Evolutionary conservation across 805 yeast genomes (phyloP).

Genomic region (Geotrichum ghanense): DNA sequence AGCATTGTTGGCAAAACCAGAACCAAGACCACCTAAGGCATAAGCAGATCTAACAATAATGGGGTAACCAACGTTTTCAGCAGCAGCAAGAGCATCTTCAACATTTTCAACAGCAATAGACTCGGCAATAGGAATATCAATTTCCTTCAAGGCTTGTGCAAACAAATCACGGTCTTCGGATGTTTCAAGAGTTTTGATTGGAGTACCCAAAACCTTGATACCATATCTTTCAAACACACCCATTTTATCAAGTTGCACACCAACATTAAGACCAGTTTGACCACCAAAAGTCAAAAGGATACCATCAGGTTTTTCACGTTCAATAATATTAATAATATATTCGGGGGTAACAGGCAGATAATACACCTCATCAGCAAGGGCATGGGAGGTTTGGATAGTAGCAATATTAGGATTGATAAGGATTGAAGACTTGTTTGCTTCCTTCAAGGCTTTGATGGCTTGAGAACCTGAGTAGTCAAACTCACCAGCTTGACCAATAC

Average conservation of each 20-base stretch:
- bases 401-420: conserved; percentile 94
- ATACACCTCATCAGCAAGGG: conserved; percentile 90
- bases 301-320: conserved; percentile 94
- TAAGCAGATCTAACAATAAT: conserved; percentile 95
- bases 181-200: conserved; percentile 88
- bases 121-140: conserved; percentile 92
- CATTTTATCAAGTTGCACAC: conserved; percentile 88
- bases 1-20: conserved; percentile 85
- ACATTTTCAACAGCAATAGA: conserved; percentile 91
- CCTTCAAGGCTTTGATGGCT: conserved; percentile 90
- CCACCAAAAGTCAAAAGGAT: conserved; percentile 96
- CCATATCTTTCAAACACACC: conserved; percentile 85
- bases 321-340: conserved; percentile 88
- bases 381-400: conserved; percentile 91
- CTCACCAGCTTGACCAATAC: conserved; percentile 98
- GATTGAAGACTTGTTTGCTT: conserved; percentile 75
- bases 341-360: conserved; percentile 95
- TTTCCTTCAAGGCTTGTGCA: conserved; percentile 90
- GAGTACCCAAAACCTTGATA: conserved; percentile 95
- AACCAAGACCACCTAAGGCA: conserved; percentile 95
- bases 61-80: conserved; percentile 81
- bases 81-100: conserved; percentile 90
- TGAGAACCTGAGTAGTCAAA: conserved; percentile 93
- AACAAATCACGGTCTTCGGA: conserved; percentile 97
- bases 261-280: conserved; percentile 94